Evolutionary conservation across 371 early-diverging fungal genomes (phyloP), one percentile per base, ranked within the genome.

Genomic region (Blakeslea trispora): DNA sequence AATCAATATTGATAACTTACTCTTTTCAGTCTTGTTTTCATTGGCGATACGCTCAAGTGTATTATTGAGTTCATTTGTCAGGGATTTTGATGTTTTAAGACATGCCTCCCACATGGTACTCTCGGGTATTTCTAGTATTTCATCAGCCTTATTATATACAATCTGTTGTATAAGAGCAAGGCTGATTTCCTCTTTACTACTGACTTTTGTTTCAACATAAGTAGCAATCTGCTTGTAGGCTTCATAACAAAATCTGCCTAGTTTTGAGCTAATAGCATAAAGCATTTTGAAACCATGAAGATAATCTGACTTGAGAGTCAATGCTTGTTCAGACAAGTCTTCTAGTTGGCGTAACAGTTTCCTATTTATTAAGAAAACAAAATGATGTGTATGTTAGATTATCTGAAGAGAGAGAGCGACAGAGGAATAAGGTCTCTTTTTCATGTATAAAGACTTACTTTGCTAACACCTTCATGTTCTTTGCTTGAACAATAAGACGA

Each of bases 291-390:
- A 84, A 32, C 79, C 69, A 21, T 78, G 59, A 24, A 76, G 59
- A 39, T 75, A 68, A 44, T 82, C 84, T 0, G 80, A 65, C 55
- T 80, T 83, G 23, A 83, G 57, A n/a, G 76, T 75, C 17, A 82
- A 59, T 4, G 79, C 77, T 46, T 84, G 75, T 13, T 82, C 82
- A 11, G 72, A 69, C 21, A 90, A 63, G 47, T 91, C 91, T 23
- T 81, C 82, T n/a, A 90, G 57, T 40, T 85, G 81, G 23, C 89
- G 81, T 55, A 83, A 54, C 31, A 91, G 52, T 78, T 89, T 91
- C 44, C 72, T 72, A 55, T n/a, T n/a, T n/a, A n/a, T n/a, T n/a
- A n/a, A n/a, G n/a, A n/a, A n/a, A n/a, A n/a, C n/a, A n/a, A n/a
- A n/a, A n/a, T n/a, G n/a, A n/a, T n/a, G n/a, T n/a, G n/a, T n/a